phyloP scores from a whole-genome alignment of 75 land plant species.

The Sequoia sempervirens region DNA sequence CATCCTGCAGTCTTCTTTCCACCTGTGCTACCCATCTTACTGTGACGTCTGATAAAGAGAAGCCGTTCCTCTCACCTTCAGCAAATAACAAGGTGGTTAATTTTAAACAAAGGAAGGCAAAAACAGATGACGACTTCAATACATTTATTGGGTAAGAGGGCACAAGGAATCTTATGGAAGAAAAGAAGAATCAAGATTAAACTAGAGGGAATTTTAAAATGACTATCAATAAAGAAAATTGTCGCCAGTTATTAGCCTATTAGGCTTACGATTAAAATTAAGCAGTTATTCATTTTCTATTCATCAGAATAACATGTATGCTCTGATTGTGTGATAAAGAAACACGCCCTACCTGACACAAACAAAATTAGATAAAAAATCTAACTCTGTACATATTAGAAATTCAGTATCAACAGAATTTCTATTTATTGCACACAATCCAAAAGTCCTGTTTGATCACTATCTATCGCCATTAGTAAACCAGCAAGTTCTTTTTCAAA shows the following conservation, averaged over 20 bases:
- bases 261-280: too few species aligned
- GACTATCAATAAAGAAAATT: neutral
- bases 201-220: neutral
- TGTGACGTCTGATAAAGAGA: neutral
- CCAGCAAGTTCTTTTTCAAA: neutral
- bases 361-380: too few species aligned
- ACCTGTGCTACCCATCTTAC: slow-evolving; percentile 21
- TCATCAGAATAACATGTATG: too few species aligned
- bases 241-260: neutral
- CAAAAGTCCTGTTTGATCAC: neutral
- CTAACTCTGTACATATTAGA: neutral
- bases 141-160: neutral
- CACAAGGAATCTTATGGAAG: neutral
- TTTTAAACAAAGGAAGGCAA: neutral
- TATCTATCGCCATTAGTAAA: neutral
- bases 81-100: neutral
- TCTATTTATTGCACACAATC: neutral
- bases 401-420: neutral
- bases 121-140: neutral
- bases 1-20: slow-evolving; percentile 7
- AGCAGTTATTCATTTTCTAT: too few species aligned
- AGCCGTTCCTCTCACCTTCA: neutral
- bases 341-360: too few species aligned
- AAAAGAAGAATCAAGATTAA: neutral
- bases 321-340: too few species aligned